Evolutionary conservation across 2,329 filamentous ascomycete species (phyloP).

Genomic region (Ascosphaera aggregata): DNA sequence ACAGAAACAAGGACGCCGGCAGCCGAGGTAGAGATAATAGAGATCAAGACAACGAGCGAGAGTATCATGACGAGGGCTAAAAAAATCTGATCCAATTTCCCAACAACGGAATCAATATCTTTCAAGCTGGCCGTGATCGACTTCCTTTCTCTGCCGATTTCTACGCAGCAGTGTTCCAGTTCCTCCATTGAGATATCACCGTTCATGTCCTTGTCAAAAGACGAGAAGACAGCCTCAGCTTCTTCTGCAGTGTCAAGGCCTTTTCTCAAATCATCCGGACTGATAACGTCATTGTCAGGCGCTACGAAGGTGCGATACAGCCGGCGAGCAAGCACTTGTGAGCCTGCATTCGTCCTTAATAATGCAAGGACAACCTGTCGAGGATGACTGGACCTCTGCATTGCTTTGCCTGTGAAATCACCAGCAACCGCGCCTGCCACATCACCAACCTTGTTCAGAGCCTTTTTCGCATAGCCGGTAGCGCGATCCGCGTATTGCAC

Average conservation of each 20-base stretch:
- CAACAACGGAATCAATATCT: conserved; percentile 80
- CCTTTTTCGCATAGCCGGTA: conserved; percentile 50
- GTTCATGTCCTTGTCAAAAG: conserved; percentile 94
- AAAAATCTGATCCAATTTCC: conserved; percentile 73
- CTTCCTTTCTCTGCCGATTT: conserved; percentile 85
- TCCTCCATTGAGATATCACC: conserved; percentile 93
- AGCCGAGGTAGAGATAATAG: conserved; percentile 74
- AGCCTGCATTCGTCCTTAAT: conserved; percentile 44
- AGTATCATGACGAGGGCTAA: conserved; percentile 68
- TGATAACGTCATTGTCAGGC: conserved; percentile 53
- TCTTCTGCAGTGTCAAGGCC: conserved; percentile 71
- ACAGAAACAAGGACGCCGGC: conserved; percentile 75
- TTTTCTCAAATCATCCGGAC: conserved; percentile 50
- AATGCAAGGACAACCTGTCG: conserved; percentile 65
- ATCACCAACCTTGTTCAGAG: conserved; percentile 59
- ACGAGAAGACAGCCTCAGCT: conserved; percentile 65
- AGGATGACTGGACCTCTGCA: conserved; percentile 49
- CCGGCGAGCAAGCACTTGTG: conserved; percentile 66
- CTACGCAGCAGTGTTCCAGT: conserved; percentile 75
- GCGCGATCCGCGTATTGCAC: conserved; percentile 44
- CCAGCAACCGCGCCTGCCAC: conserved; percentile 69
- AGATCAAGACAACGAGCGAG: conserved; percentile 65
- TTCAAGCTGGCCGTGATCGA: conserved; percentile 87
- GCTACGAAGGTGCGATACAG: conserved; percentile 67
- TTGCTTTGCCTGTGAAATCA: conserved; percentile 61